These are phyloP conservation scores for Pseudoperonospora humuli DNA, from an alignment of 352 stramenopile genomes.

Conservation along the genomic window DNA sequence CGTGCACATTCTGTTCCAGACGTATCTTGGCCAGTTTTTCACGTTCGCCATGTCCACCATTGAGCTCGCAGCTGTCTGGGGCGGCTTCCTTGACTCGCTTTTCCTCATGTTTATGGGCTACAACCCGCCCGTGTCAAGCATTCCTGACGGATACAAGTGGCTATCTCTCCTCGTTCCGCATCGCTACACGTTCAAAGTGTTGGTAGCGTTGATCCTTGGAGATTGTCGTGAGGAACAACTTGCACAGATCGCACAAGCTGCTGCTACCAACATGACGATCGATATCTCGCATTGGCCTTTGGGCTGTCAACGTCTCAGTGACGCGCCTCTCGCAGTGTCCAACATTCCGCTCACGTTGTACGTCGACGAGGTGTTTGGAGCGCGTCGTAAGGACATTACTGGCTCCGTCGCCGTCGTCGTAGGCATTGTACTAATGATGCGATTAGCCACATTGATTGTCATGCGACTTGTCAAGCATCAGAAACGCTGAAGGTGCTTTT, in stretches of 20 bases:
- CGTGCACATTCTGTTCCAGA: constrained; percentile 35
- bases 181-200: constrained; percentile 31
- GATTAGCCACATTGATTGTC: constrained; percentile 40
- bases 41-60: constrained; percentile 43
- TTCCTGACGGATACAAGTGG: constrained; percentile 42
- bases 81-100: constrained; percentile 38
- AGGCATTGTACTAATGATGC: constrained; percentile 38
- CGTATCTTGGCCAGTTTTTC: constrained; percentile 57
- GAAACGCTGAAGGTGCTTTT: constrained; percentile 39
- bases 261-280: constrained; percentile 20
- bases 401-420: constrained; percentile 44
- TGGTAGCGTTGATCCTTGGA: constrained; percentile 34
- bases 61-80: constrained; percentile 35
- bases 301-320: constrained; percentile 44
- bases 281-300: constrained; percentile 30
- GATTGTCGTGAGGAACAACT: constrained; percentile 32
- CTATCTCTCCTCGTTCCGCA: constrained; percentile 34
- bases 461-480: constrained; percentile 60
- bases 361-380: constrained; percentile 47
- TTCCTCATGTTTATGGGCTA: constrained; percentile 54
- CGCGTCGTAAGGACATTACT: constrained; percentile 37
- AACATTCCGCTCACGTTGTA: constrained; percentile 46
- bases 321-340: constrained; percentile 35
- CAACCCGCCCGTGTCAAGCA: constrained; percentile 32
- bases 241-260: constrained; percentile 18